A percentile compares a stretch with the other conserved stretches of the same genome.
phyloP scores from a whole-genome alignment of 768 basidiomycete species.

The Termitomyces sp. region DNA sequence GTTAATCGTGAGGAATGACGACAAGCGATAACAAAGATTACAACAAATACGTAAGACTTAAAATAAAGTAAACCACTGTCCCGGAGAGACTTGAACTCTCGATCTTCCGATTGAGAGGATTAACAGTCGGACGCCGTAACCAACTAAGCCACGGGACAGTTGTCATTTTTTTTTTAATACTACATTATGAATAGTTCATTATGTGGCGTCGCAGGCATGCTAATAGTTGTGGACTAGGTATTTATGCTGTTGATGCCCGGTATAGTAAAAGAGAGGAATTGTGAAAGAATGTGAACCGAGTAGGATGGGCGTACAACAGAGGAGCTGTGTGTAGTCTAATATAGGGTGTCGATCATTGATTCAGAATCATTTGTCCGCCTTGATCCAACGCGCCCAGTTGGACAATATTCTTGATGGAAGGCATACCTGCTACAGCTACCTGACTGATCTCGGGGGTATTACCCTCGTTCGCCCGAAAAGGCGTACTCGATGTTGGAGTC shows the following conservation, averaged over 20 bases:
- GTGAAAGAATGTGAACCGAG: not conserved
- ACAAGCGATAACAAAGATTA: no score
- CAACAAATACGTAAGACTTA: no score
- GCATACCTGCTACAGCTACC: slow-evolving; percentile 15
- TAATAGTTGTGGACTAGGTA: not conserved
- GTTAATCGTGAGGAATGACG: no score
- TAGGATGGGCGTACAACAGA: not conserved
- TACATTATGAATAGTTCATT: no score
- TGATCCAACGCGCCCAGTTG: not conserved
- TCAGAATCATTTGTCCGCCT: not conserved
- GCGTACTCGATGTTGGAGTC: slow-evolving; percentile 1
- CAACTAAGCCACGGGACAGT: slow-evolving; percentile 1
- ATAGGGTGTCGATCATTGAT: not conserved
- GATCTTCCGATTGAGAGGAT: not conserved
- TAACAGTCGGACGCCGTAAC: slow-evolving; percentile 2
- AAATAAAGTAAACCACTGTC: not conserved
- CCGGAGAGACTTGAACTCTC: slow-evolving; percentile 2
- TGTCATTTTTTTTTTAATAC: no score
- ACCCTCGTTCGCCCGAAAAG: slow-evolving; percentile 10
- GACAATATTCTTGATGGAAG: slow-evolving; percentile 3
- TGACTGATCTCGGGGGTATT: slow-evolving; percentile 22
- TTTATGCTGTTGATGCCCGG: not conserved
- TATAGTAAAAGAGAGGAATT: not conserved
- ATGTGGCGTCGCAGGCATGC: no score
- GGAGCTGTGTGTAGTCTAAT: not conserved